Conservation (phyloP, 306 rosid genomes). For the Sicyos edulis region DNA sequence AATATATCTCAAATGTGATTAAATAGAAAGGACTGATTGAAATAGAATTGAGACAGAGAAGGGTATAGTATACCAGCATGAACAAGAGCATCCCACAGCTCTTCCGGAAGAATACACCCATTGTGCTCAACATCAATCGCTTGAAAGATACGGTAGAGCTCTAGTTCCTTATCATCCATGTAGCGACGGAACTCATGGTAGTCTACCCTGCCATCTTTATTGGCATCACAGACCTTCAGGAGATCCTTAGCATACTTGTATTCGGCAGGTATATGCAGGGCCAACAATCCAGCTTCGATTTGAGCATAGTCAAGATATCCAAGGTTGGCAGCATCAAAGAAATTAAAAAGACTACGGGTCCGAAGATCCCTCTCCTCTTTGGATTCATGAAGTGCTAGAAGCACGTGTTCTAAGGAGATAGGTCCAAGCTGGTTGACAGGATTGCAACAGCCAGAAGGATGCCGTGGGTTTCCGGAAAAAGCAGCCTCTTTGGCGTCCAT, state of each 20-base stretch:
- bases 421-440: constrained; percentile 58
- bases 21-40: background rate
- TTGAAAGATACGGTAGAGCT: constrained; percentile 84
- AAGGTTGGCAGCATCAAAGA: constrained; percentile 56
- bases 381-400: constrained; percentile 71
- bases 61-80: constrained; percentile 53
- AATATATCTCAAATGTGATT: background rate
- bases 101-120: constrained; percentile 88
- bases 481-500: constrained; percentile 22
- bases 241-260: constrained; percentile 83
- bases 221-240: constrained; percentile 63
- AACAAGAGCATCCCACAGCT: constrained; percentile 92
- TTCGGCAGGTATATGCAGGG: constrained; percentile 74
- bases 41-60: constrained; percentile 4
- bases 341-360: constrained; percentile 54
- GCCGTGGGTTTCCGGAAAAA: constrained; percentile 3
- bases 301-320: constrained; percentile 60
- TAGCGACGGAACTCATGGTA: constrained; percentile 65
- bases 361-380: constrained; percentile 69
- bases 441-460: constrained; percentile 35
- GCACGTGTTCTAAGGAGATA: constrained; percentile 80
- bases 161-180: constrained; percentile 92
- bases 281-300: constrained; percentile 77
- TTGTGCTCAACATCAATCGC: constrained; percentile 89
- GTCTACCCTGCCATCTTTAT: constrained; percentile 74